Base-by-base conservation (phyloP, 257 asterid genomes). In the Solanum piurae region DNA sequence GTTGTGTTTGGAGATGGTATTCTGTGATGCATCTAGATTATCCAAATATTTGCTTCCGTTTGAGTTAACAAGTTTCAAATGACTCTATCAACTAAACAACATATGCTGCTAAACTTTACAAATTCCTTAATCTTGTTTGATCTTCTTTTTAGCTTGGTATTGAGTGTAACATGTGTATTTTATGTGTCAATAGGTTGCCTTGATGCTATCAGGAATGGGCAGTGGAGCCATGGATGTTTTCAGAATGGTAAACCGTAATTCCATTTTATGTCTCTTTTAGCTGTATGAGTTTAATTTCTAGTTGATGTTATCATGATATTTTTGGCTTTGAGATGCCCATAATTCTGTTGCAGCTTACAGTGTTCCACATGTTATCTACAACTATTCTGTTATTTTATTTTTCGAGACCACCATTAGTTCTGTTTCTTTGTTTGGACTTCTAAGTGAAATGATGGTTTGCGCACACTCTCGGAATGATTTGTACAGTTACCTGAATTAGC, bases 141-240 rank as follows among this genome's bases (percentile, higher is more conserved):
- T 82, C 29, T 7, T 82, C 29, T 9, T 49, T 25, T 49, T 29
- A 5, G 20, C 12, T 82, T 82, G 86, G 21, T 46, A 49, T 20
- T 31, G 42, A 31, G 86, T 79, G 64, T 49, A 82, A 3, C 69
- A 29, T 82, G 31, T 18, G 10, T 29, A 82, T 49, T 49, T 82
- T 31, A 49, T 49, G 69, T 89, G 86, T 87, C 83, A 83, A 85
- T 91, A 97, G 99, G 99, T 97, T 10, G 99, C 97, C 2, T 86
- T 97, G 90, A 97, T 97, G 99, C 95, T 97, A 46, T 91, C 99
- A 6, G 99, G 99, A 87, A 97, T 97, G 99, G 99, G 99, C 27
- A 84, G 95, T n/a, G 98, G 91, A 83, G 88, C 95, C 21, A 85
- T 91, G 64, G 99, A 97, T 89, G 98, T 97, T 83, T 97, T 97